Evolutionary conservation across 108 stramenopile species (phyloP).

Genomic region (Schizochytrium sp.): DNA sequence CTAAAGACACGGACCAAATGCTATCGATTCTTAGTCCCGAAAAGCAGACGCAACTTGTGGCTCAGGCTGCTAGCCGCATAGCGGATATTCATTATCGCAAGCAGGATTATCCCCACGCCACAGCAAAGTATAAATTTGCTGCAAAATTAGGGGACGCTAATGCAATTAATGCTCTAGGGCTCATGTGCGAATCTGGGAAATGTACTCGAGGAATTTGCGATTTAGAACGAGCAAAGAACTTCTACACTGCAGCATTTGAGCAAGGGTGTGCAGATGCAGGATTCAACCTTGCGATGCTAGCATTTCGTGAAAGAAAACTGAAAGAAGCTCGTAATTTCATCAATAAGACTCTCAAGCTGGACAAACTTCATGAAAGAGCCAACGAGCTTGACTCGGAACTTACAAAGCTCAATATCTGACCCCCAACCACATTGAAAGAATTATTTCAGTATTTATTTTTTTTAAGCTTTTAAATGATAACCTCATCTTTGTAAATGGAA

Average conservation of each 20-base stretch:
- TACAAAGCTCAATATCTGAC: no score
- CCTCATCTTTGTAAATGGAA: neutral
- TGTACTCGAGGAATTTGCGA: neutral
- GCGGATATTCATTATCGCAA: neutral
- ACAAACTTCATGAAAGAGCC: neutral
- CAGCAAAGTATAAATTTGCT: neutral
- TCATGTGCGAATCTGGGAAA: slow-evolving; percentile 55
- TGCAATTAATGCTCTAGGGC: slow-evolving; percentile 41
- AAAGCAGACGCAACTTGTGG: neutral
- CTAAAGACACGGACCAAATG: neutral
- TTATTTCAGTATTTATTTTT: no score
- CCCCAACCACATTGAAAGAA: no score
- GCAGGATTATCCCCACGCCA: neutral
- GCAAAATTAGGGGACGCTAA: slow-evolving; percentile 18
- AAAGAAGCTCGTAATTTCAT: neutral
- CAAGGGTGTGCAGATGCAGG: slow-evolving; percentile 19
- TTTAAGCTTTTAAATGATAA: no score
- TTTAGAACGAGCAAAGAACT: neutral
- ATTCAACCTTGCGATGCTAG: slow-evolving; percentile 23
- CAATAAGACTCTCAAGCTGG: neutral
- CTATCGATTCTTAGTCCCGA: neutral
- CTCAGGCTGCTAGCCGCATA: neutral
- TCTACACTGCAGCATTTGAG: neutral
- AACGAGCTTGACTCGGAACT: no score
- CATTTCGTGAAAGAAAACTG: neutral